Conservation (phyloP, 139 green algal species). For the Eudorina sp. region DNA sequence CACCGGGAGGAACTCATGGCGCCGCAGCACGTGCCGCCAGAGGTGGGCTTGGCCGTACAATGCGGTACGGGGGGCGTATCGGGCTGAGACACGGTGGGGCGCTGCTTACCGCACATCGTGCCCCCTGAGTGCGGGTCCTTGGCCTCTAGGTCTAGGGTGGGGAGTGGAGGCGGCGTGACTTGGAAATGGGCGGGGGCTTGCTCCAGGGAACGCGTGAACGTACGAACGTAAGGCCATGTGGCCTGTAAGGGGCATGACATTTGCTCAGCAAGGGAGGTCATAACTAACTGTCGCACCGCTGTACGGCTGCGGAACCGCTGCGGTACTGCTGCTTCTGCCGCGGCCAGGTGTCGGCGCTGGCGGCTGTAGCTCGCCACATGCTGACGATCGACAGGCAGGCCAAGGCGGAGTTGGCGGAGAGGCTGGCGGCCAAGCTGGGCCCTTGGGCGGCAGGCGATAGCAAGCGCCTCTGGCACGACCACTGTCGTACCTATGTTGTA, state of each 20-base stretch:
- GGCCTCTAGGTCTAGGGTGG: too few species aligned
- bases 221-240: too few species aligned
- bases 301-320: too few species aligned
- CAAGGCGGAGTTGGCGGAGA: background rate
- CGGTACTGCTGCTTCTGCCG: background rate
- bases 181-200: too few species aligned
- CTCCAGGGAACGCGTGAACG: too few species aligned
- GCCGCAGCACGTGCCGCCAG: background rate
- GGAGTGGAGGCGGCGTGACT: too few species aligned
- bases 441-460: slow-evolving; percentile 25
- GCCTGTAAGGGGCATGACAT: too few species aligned
- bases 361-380: slow-evolving; percentile 59
- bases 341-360: slow-evolving; percentile 51
- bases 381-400: slow-evolving; percentile 42
- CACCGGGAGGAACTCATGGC: slow-evolving; percentile 55
- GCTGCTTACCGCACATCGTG: too few species aligned
- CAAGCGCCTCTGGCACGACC: slow-evolving; percentile 49
- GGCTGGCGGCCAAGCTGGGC: background rate
- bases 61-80: background rate
- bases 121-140: too few species aligned
- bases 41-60: background rate
- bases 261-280: too few species aligned
- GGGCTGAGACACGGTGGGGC: too few species aligned
- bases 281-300: too few species aligned
- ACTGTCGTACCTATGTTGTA: slow-evolving; percentile 1